Evolutionary conservation across 768 basidiomycete species (phyloP), one percentile per base, ranked within the genome.

Genomic region (Gymnopilus junonius): DNA sequence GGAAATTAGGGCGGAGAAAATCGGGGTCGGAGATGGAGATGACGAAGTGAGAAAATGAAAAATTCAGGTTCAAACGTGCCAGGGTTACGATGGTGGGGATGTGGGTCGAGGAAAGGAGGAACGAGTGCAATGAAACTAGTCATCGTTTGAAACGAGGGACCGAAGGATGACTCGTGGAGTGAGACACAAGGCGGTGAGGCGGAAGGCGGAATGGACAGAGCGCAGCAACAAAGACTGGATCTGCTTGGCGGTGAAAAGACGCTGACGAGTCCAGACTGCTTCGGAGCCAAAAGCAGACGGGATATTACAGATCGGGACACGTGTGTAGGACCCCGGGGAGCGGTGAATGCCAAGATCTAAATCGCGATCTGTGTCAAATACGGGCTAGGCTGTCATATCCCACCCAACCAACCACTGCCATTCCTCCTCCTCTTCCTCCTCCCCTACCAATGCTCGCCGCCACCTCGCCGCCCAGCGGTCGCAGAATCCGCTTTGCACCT

Each of bases 401-500:
- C 56, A 45, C 59, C 25, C 55, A 53, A n/a, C 48, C 57, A 51
- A 64, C 64, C 43, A 63, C 66, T 20, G 65, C 66, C 11, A n/a
- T 69, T 65, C 17, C 15, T 45, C 60, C 10, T 25, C 27, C 20
- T 27, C 63, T 45, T 69, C 69, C 43, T 34, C 65, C 32, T 60
- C 54, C 46, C 35, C 63, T 29, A 63, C 66, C 12, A n/a, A 53
- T 17, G n/a, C 45, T 39, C 46, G 31, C 50, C 21, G 20, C 29
- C 27, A 29, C 29, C 34, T 50, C 61, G 53, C 17, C 39, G 54
- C 32, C 65, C n/a, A 39, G 37, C 53, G 64, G 45, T 12, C 71
- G 71, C 20, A 76, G 78, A 50, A 94, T 95, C 62, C 86, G 91
- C 63, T 95, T 95, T 65, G 94, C 94, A 0, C 94, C 94, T 1